Base-by-base conservation (phyloP, 345 rosid species). In the Punica granatum region DNA sequence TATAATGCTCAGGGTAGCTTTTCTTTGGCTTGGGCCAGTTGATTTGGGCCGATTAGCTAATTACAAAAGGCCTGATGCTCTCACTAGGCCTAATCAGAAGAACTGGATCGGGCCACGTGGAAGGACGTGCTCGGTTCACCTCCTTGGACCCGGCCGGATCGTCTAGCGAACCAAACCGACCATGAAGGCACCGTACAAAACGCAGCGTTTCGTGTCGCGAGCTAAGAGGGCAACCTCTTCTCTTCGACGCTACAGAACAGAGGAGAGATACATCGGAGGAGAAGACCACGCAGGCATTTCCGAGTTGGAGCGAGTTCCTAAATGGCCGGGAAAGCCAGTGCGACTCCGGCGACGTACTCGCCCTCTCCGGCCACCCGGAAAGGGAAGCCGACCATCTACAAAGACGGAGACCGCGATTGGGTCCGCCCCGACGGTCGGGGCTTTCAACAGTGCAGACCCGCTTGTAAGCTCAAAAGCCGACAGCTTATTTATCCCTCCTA, bases 371-470 rank as follows among this genome's bases (percentile, higher is more conserved):
- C 78, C 33, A 61, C 74, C 42, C 74, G 61, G 35, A 90, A 79
- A 70, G 63, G 68, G 66, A 80, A 79, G 6, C 82, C 76, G 13
- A 84, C 83, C 36, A 56, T 83, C 65, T 85, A 77, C 78, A 74
- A 76, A 11, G 79, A 74, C 44, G 67, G 81, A 31, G 98, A 84
- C 68, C 80, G 75, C 75, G 92, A 94, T 68, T 91, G 96, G 98
- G 78, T 80, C 36, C 89, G 99, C 69, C 96, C 99, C 51, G 99
- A 91, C 66, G 90, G 88, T 72, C 98, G 99, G 14, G 79, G 82
- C 60, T 89, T 91, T 81, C 93, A 81, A 64, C 93, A 94, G 83
- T 91, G 97, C 76, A 75, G 99, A 63, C 96, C 98, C 3, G 98
- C 98, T 31, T 89, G 99, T 93, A 74, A 64, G 76, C 51, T 42